Evolutionary conservation across 805 yeast genomes (phyloP).

Genomic region (Pichia insulana): DNA sequence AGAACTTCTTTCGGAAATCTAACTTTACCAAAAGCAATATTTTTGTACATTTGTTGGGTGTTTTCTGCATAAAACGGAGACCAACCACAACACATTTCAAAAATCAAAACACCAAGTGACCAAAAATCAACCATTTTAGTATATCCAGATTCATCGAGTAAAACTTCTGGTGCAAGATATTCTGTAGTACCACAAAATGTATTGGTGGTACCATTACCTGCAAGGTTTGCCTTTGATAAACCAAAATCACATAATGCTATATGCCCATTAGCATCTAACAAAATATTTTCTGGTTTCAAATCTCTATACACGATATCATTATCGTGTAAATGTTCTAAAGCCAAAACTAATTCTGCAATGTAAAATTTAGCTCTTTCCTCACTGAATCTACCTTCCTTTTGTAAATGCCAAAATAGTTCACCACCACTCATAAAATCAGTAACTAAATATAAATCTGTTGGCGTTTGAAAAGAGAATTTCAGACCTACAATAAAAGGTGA

Average conservation of each 20-base stretch:
- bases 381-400: slow-evolving; percentile 87
- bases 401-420: slow-evolving; percentile 68
- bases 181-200: slow-evolving; percentile 99
- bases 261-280: slow-evolving; percentile 94
- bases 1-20: slow-evolving; percentile 94
- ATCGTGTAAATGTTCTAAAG: slow-evolving; percentile 90
- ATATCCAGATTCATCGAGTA: slow-evolving; percentile 91
- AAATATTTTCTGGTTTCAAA: slow-evolving; percentile 91
- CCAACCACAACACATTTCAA: slow-evolving; percentile 99
- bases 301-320: slow-evolving; percentile 95
- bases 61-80: slow-evolving; percentile 97
- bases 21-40: slow-evolving; percentile 97
- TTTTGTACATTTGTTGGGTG: slow-evolving; percentile 97
- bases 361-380: slow-evolving; percentile 95
- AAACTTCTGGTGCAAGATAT: slow-evolving; percentile 93
- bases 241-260: slow-evolving; percentile 97
- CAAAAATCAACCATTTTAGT: slow-evolving; percentile 99
- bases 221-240: slow-evolving; percentile 83
- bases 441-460: slow-evolving; percentile 81
- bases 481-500: slow-evolving; percentile 88
- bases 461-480: slow-evolving; percentile 94
- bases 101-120: slow-evolving; percentile 93
- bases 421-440: slow-evolving; percentile 99
- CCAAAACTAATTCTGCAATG: slow-evolving; percentile 90
- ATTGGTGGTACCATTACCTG: slow-evolving; percentile 82